Percentiles rank a stretch among this genome's conserved stretches.
Conservation (phyloP, 2,329 filamentous ascomycete genomes). For the Hortaea werneckii region DNA sequence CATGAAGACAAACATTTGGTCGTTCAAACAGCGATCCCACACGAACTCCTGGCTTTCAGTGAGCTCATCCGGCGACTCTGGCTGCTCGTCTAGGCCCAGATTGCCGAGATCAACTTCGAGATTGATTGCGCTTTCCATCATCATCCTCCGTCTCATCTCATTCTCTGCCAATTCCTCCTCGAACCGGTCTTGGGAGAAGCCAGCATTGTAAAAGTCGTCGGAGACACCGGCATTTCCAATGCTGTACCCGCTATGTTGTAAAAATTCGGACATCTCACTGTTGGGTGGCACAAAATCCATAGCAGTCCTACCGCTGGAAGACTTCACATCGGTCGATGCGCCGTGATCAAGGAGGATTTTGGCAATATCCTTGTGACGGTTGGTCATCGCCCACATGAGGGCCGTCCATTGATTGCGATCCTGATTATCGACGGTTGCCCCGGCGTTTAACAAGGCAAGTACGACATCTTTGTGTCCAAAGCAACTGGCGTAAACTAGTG, state of each 20-base stretch:
- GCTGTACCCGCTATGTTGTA: conserved; percentile 87
- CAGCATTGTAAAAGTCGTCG: conserved; percentile 90
- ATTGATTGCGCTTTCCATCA: conserved; percentile 97
- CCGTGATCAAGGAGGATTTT: conserved; percentile 87
- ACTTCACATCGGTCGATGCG: conserved; percentile 91
- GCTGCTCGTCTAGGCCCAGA: conserved; percentile 88
- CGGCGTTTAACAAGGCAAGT: conserved; percentile 69
- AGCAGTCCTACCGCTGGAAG: conserved; percentile 83
- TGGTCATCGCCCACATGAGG: conserved; percentile 99
- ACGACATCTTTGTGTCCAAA: conserved; percentile 93
- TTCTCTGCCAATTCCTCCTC: conserved; percentile 97
- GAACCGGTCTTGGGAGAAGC: conserved; percentile 85
- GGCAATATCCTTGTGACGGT: conserved; percentile 89
- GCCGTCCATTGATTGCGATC: conserved; percentile 96
- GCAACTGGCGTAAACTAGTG: conserved; percentile 93
- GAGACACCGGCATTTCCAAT: conserved; percentile 69
- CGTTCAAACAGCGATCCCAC: conserved; percentile 86
- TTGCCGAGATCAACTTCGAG: conserved; percentile 94
- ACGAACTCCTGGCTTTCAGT: conserved; percentile 91
- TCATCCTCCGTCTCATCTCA: conserved; percentile 91
- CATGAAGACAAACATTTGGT: conserved; percentile 99
- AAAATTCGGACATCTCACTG: conserved; percentile 91
- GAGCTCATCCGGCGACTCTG: conserved; percentile 77
- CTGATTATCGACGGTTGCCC: conserved; percentile 82
- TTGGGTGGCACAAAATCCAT: conserved; percentile 93